Evolutionary conservation across 129 eudicot species (phyloP), one percentile per base, ranked within the genome.

Genomic region (Chrysanthemum makinoi): DNA sequence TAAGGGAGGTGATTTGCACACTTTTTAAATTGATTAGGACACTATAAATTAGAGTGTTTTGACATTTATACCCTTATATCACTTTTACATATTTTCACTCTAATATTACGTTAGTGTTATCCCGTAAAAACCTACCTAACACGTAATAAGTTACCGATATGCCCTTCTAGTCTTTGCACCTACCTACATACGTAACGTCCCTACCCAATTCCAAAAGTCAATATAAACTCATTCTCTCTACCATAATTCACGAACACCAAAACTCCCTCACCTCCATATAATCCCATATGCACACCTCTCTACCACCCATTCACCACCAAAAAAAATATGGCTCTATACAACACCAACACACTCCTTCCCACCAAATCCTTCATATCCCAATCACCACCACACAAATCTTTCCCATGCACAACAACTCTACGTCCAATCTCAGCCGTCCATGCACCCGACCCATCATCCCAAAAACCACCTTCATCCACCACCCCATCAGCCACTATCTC

Each of bases 341-440:
- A 51, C 55, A 10, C 77, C 77, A 73, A 39, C 53, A 19, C 72
- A 65, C 76, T 77, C 48, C 66, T 75, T 58, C 80, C 80, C 35
- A 59, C 79, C n/a, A 82, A 80, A 60, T 62, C 87, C 50, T 84
- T 84, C 66, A 77, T 18, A 55, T 48, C 53, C 46, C 74, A 69
- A 66, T 74, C 82, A 58, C 72, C 70, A 67, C 79, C 77, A 48
- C 72, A 24, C 46, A 15, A 30, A 13, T 22, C 39, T 26, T 8
- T 22, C 65, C 39, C 43, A 22, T 13, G 70, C 51, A 10, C 68
- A 35, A 78, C 75, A 79, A 73, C 85, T 64, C 19, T 77, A 73
- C 77, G 72, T 17, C 85, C 83, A 26, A 85, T 87, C 83, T 87
- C 87, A 28, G 97, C 95, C 83, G 86, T 87, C 62, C 87, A 90